phyloP scores from a whole-genome alignment of 306 rosid genomes.

The Citrullus colocynthis region DNA sequence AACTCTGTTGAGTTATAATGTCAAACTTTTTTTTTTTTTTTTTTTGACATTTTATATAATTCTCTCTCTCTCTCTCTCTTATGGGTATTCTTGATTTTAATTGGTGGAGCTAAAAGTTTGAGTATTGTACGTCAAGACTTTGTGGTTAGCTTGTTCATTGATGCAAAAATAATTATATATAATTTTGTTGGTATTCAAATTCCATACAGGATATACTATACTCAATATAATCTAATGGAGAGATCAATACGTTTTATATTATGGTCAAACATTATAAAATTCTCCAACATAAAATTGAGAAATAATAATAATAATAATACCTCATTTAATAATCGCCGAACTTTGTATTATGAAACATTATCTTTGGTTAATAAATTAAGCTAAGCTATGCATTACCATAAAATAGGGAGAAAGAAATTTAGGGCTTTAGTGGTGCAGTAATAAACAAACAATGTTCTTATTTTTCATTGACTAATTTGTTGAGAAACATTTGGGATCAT shows the following conservation, averaged over 20 bases:
- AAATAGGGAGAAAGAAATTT: neutral
- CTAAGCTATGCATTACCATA: neutral
- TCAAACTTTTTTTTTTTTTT: neutral
- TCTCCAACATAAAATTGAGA: neutral
- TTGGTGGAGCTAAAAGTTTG: neutral
- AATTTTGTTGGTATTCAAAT: neutral
- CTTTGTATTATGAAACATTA: neutral
- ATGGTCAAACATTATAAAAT: constrained; percentile 2
- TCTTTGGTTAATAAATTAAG: neutral
- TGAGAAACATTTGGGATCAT: no score
- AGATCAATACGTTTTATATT: neutral
- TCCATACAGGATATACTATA: neutral
- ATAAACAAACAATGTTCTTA: neutral
- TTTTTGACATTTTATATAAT: no score
- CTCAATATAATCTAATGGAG: neutral
- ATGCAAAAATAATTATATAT: neutral
- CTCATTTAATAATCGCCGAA: neutral
- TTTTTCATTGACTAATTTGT: no score
- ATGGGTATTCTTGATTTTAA: neutral
- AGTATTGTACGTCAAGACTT: neutral
- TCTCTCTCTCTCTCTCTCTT: neutral
- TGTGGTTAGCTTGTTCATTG: neutral
- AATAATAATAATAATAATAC: no score
- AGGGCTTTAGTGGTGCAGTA: neutral
- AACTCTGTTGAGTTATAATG: neutral